These are phyloP conservation scores for Aspergillus sp. DNA, from an alignment of 2,329 filamentous ascomycete genomes.

Conservation along the genomic window DNA sequence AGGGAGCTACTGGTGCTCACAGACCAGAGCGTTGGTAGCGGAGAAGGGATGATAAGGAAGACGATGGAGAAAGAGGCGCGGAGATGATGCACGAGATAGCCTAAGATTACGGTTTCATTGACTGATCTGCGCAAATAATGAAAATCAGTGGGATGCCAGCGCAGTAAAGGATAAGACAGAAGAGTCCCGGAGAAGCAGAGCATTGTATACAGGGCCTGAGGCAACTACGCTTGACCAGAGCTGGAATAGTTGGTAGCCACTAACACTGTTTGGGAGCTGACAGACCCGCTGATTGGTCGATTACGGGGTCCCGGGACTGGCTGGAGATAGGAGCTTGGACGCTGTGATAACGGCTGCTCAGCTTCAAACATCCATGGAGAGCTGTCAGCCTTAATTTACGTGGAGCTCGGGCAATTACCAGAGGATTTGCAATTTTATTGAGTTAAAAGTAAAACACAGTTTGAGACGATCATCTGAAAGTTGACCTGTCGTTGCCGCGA, in stretches of 20 bases:
- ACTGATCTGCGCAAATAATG: slow-evolving; percentile 17
- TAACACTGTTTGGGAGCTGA: neutral
- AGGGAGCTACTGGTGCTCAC: neutral
- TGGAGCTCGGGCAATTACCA: neutral
- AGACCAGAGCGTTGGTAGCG: slow-evolving; percentile 1
- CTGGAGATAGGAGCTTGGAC: slow-evolving; percentile 6
- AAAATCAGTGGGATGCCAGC: slow-evolving; percentile 2
- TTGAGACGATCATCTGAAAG: too few species aligned
- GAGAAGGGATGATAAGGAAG: neutral
- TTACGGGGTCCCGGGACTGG: neutral
- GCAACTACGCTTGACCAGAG: too few species aligned
- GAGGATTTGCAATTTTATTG: neutral
- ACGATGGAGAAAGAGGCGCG: neutral
- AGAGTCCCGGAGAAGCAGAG: neutral
- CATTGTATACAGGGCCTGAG: neutral
- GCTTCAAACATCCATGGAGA: neutral
- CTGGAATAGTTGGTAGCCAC: too few species aligned
- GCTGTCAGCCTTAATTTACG: neutral
- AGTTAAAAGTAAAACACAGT: neutral
- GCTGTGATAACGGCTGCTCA: neutral
- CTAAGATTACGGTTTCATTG: slow-evolving; percentile 15
- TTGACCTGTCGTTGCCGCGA: too few species aligned
- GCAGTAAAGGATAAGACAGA: neutral
- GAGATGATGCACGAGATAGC: slow-evolving; percentile 7
- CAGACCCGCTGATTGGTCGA: slow-evolving; percentile 5